Conservation (phyloP, 2,329 filamentous ascomycete species). For the Fusarium anthophilum region DNA sequence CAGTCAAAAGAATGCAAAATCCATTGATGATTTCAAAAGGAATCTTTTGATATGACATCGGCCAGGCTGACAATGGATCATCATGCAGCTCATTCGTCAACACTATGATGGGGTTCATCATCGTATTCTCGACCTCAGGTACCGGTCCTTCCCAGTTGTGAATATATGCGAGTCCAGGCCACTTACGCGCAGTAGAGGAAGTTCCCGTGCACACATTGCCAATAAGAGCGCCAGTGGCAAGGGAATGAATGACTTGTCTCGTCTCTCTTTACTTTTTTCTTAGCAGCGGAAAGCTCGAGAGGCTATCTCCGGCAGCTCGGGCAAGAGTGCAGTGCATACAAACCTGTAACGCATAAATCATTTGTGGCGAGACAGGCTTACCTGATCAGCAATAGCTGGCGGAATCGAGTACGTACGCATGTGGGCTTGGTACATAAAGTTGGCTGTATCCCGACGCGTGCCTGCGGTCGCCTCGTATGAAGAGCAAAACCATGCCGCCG, state of each 20-base stretch:
- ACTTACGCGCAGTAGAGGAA: slow-evolving; percentile 17
- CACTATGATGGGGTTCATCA: slow-evolving; percentile 17
- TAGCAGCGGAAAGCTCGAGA: background rate
- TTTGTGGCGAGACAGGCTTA: slow-evolving; percentile 9
- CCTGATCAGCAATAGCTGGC: slow-evolving; percentile 33
- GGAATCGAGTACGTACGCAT: slow-evolving; percentile 34
- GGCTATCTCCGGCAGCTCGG: slow-evolving; percentile 19
- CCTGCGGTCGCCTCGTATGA: slow-evolving; percentile 35
- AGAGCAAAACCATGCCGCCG: slow-evolving; percentile 36
- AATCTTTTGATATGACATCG: background rate
- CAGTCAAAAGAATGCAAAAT: slow-evolving; percentile 8
- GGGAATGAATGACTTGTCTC: slow-evolving; percentile 20
- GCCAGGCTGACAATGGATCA: background rate
- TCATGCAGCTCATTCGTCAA: background rate
- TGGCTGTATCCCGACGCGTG: slow-evolving; percentile 30
- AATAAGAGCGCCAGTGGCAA: slow-evolving; percentile 5
- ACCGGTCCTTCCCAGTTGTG: slow-evolving; percentile 3
- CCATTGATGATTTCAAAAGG: background rate
- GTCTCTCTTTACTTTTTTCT: slow-evolving; percentile 1
- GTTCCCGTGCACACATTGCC: slow-evolving; percentile 18
- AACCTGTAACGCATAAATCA: background rate
- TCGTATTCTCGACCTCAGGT: slow-evolving; percentile 15
- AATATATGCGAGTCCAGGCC: slow-evolving; percentile 1
- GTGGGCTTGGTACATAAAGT: slow-evolving; percentile 17
- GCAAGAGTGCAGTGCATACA: slow-evolving; percentile 11